Evolutionary conservation across 2,329 filamentous ascomycete genomes (phyloP).

Genomic region (Paracoccidioides lutzii): DNA sequence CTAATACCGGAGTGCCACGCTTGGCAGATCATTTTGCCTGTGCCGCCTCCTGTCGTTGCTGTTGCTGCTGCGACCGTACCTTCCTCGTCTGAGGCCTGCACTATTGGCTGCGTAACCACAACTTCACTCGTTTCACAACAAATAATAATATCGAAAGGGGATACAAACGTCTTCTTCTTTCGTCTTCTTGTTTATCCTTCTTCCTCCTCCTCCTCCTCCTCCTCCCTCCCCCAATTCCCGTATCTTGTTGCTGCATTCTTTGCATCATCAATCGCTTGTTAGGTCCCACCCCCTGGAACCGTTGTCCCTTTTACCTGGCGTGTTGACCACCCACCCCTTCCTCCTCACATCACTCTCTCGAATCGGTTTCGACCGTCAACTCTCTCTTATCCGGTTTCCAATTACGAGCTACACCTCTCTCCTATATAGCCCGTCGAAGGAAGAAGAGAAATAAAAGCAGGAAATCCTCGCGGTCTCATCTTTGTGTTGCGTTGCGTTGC

Average conservation of each 20-base stretch:
- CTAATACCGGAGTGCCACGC: no score
- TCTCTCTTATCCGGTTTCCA: neutral
- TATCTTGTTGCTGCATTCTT: no score
- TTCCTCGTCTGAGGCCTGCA: no score
- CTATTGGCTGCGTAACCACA: no score
- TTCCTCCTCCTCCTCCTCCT: neutral
- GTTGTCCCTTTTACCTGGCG: neutral
- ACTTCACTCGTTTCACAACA: no score
- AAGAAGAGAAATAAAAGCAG: neutral
- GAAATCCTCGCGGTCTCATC: neutral
- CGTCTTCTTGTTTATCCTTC: neutral
- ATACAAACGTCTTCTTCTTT: neutral
- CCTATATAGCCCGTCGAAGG: no score
- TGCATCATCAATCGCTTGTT: neutral
- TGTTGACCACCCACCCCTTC: neutral
- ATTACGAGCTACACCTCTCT: neutral
- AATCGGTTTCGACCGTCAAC: neutral
- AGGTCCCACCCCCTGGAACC: neutral
- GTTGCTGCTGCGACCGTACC: no score
- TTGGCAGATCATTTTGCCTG: no score
- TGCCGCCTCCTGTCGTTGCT: no score
- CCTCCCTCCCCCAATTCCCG: no score
- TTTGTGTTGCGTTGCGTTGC: neutral
- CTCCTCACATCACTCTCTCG: neutral
- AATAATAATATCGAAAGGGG: no score